Evolutionary conservation across 1,139 yeast species (phyloP), one percentile per base, ranked within the genome.

Genomic region (Yamadazyma mexicana): DNA sequence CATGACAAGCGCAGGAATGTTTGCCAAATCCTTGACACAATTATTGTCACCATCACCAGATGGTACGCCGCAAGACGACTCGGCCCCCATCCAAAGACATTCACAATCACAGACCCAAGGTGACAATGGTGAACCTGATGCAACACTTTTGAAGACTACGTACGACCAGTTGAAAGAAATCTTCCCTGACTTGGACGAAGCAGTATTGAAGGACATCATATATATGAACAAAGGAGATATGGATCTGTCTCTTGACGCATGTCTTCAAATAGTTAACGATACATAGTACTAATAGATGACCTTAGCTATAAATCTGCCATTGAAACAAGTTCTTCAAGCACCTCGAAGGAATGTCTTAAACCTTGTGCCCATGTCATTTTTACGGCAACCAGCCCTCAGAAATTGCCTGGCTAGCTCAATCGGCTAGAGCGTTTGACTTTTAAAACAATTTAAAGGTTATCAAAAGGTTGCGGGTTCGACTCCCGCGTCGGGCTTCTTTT

Each of bases 191-290:
- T 64, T 88, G 43, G 96, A 88, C 50, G 66, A 66, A 30, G 83
- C 77, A 1, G 67, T 89, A 1, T 70, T 89, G 38, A 77, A 73
- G 39, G 96, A 89, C 55, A 83, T 89, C 3, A 73, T 87, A 22
- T 64, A 67, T 2, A 79, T 83, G 58, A 84, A 83, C 54, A 73
- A 79, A 40, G 86, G 87, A 17, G 71, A 84, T 38, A 73, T 86
- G 16, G 95, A 91, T 18, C 76, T 75, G 8, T 84, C 92, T 38
- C 85, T 88, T 2, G 96, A 88, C 54, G 79, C 83, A 4, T 71
- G 77, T 45, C 52, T 72, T 34, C 69, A 65, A 29, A 4, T 44
- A n/a, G 42, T 40, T 28, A 38, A 35, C 17, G 44, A 38, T 23
- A 33, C 32, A 12, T 39, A 33, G 14, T 31, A 31, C n/a, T 7